phyloP scores from a whole-genome alignment of 371 early-diverging fungal genomes.

The Rhizopus stolonifer region DNA sequence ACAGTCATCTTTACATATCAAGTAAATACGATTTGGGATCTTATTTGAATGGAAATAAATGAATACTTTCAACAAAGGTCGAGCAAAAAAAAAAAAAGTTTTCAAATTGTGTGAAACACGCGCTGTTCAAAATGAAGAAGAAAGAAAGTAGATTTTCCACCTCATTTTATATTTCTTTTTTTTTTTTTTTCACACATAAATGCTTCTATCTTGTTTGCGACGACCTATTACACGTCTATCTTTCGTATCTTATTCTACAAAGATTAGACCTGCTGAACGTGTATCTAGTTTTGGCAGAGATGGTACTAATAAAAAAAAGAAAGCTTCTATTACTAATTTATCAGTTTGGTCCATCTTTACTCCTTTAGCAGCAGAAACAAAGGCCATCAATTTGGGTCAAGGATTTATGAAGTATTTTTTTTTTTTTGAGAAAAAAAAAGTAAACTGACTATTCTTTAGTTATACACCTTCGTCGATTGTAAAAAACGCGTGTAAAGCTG shows the following conservation, averaged over 20 bases:
- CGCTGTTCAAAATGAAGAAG: too few relatives aligned
- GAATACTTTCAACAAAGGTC: too few relatives aligned
- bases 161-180: conserved; percentile 1
- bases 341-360: conserved; percentile 93
- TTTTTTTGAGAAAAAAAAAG: neutral
- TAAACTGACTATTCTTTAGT: conserved; percentile 34
- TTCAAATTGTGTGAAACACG: too few relatives aligned
- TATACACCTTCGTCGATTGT: conserved; percentile 91
- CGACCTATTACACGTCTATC: neutral
- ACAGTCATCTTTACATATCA: too few relatives aligned
- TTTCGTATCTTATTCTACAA: neutral
- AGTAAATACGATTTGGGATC: too few relatives aligned
- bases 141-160: too few relatives aligned
- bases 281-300: conserved; percentile 47
- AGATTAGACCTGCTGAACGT: conserved; percentile 32
- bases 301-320: conserved; percentile 20
- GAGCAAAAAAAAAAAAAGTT: too few relatives aligned
- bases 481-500: conserved; percentile 74
- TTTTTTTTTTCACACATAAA: neutral
- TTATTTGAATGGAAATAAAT: too few relatives aligned
- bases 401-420: conserved; percentile 75
- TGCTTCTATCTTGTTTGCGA: neutral
- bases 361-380: conserved; percentile 76
- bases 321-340: neutral
- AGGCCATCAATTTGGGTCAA: conserved; percentile 94